Evolutionary conservation across 345 rosid genomes (phyloP).

Genomic region (Fremontodendron californicum): DNA sequence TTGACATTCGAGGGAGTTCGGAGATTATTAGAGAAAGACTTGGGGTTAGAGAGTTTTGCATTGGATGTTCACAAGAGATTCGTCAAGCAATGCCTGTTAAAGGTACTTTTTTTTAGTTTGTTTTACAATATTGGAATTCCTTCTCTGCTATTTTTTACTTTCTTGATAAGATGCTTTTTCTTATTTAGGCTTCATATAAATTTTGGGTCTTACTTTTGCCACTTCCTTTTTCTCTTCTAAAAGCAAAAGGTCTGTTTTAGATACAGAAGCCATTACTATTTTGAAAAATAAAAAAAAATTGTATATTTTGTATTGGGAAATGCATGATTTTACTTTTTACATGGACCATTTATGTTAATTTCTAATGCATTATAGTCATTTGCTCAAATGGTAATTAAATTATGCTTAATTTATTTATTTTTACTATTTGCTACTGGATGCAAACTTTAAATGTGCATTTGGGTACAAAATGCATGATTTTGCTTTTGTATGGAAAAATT

Average conservation of each 20-base stretch:
- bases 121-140: neutral
- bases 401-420: neutral
- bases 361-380: neutral
- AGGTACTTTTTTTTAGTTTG: constrained; percentile 29
- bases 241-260: neutral
- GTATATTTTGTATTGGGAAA: neutral
- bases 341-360: neutral
- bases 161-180: neutral
- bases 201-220: neutral
- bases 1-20: constrained; percentile 83
- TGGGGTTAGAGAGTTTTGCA: constrained; percentile 58
- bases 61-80: constrained; percentile 77
- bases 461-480: neutral
- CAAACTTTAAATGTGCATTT: neutral
- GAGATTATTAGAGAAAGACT: constrained; percentile 75
- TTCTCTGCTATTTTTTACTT: neutral
- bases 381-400: neutral
- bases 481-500: neutral
- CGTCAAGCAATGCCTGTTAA: constrained; percentile 51
- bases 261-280: neutral
- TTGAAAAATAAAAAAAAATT: neutral
- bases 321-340: neutral
- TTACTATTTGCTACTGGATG: neutral
- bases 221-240: neutral
- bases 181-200: neutral